Conservation (phyloP, 208 protist species). For the Trypanosoma rangeli region DNA sequence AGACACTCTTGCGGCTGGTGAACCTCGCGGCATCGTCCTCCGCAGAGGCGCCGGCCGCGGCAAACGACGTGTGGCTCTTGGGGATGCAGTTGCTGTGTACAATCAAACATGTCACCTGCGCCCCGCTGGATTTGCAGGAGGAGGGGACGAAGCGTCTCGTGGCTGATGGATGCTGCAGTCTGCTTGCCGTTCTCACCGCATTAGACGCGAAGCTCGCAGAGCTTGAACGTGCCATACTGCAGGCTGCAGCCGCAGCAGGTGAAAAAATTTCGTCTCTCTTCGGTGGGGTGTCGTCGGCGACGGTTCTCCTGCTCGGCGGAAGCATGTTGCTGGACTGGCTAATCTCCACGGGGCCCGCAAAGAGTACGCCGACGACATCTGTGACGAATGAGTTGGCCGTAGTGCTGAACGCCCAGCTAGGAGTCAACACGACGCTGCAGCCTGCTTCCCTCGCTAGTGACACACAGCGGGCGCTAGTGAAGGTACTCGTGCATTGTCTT, state of each 20-base stretch:
- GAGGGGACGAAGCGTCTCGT: slow-evolving; percentile 17
- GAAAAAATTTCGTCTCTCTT: slow-evolving; percentile 8
- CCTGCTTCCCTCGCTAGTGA: slow-evolving; percentile 31
- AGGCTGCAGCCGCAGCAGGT: background rate
- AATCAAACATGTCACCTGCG: slow-evolving; percentile 46
- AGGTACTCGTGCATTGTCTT: slow-evolving; percentile 58
- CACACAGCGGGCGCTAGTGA: slow-evolving; percentile 42
- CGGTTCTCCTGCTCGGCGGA: slow-evolving; percentile 61
- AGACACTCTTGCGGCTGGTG: slow-evolving; percentile 29
- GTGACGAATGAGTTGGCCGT: slow-evolving; percentile 32
- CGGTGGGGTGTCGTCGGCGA: slow-evolving; percentile 12
- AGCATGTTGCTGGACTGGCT: slow-evolving; percentile 57
- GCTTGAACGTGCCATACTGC: slow-evolving; percentile 3
- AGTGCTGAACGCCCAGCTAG: slow-evolving; percentile 40
- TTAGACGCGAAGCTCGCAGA: slow-evolving; percentile 36
- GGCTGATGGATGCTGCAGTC: slow-evolving; percentile 42
- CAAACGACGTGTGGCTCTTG: slow-evolving; percentile 37
- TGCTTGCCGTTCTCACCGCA: slow-evolving; percentile 49
- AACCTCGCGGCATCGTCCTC: background rate
- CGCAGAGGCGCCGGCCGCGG: background rate
- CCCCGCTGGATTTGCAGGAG: slow-evolving; percentile 3
- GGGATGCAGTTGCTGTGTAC: slow-evolving; percentile 52
- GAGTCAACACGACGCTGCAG: slow-evolving; percentile 21
- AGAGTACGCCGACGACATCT: background rate
- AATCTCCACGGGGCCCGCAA: slow-evolving; percentile 18